Evolutionary conservation across 306 rosid species (phyloP).

Genomic region (Heteromeles arbutifolia): DNA sequence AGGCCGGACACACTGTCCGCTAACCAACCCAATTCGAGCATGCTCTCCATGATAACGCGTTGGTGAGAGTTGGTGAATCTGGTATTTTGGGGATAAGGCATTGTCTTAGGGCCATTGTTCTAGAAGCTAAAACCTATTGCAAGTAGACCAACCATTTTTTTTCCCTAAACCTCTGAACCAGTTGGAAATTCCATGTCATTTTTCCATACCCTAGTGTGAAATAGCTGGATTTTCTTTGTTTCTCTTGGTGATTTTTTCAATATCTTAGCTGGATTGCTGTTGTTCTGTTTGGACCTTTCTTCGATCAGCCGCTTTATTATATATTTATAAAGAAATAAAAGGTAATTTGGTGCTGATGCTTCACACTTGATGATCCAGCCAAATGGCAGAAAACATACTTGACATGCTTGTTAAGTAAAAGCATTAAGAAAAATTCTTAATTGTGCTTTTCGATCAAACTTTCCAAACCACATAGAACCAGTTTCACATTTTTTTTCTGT

Average conservation of each 20-base stretch:
- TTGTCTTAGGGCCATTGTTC: constrained; percentile 14
- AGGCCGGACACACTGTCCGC: not conserved
- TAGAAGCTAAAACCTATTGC: constrained; percentile 26
- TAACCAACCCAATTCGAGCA: not conserved
- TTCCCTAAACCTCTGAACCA: not conserved
- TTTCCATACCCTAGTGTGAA: not conserved
- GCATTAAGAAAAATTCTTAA: not conserved
- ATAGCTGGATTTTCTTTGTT: not conserved
- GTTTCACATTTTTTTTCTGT: not conserved
- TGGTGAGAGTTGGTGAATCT: not conserved
- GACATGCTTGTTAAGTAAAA: not conserved
- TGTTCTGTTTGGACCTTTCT: not conserved
- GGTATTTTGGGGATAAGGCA: not conserved
- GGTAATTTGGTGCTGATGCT: not conserved
- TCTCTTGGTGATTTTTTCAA: not conserved
- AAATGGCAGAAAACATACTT: not conserved
- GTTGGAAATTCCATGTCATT: not conserved
- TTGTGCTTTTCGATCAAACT: constrained; percentile 13
- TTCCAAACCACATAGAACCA: constrained; percentile 2
- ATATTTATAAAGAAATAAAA: not conserved
- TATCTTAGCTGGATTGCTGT: constrained; percentile 13
- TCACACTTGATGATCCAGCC: not conserved
- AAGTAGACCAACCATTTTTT: constrained; percentile 11
- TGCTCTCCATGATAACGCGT: constrained; percentile 1
- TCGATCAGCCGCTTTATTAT: not conserved